phyloP scores from a whole-genome alignment of 805 yeast genomes.

The Ascoidea tarda region DNA sequence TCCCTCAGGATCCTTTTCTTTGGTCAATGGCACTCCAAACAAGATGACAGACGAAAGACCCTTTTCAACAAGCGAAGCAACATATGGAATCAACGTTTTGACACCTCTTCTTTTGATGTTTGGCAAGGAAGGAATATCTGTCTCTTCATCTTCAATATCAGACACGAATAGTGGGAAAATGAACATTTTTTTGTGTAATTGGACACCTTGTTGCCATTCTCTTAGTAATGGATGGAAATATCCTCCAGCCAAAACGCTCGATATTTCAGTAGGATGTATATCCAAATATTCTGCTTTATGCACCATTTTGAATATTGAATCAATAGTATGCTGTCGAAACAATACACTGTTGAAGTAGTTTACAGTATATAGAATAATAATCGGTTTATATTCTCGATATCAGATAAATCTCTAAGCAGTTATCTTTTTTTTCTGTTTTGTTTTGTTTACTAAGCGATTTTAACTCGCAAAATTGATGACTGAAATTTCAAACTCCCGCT shows the following conservation, averaged over 20 bases:
- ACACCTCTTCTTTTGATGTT: conserved; percentile 81
- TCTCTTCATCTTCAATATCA: conserved; percentile 70
- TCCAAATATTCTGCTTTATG: conserved; percentile 65
- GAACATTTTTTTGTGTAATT: conserved; percentile 74
- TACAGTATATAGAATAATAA: too few species aligned
- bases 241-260: conserved; percentile 84
- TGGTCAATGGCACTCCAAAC: conserved; percentile 80
- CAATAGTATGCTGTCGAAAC: too few species aligned
- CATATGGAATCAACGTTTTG: conserved; percentile 62
- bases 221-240: conserved; percentile 83
- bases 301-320: conserved; percentile 20
- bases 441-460: too few species aligned
- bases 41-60: conserved; percentile 78
- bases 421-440: too few species aligned
- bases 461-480: too few species aligned
- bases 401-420: too few species aligned
- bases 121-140: conserved; percentile 64
- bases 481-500: too few species aligned
- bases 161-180: conserved; percentile 85
- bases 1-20: conserved; percentile 66
- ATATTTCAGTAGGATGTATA: conserved; percentile 40
- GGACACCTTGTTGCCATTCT: conserved; percentile 84
- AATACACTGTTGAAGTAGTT: too few species aligned
- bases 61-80: conserved; percentile 53
- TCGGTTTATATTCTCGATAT: too few species aligned